A percentile compares a stretch with the other conserved stretches of the same genome.
phyloP scores from a whole-genome alignment of 345 rosid genomes.

The Aegle marmelos region DNA sequence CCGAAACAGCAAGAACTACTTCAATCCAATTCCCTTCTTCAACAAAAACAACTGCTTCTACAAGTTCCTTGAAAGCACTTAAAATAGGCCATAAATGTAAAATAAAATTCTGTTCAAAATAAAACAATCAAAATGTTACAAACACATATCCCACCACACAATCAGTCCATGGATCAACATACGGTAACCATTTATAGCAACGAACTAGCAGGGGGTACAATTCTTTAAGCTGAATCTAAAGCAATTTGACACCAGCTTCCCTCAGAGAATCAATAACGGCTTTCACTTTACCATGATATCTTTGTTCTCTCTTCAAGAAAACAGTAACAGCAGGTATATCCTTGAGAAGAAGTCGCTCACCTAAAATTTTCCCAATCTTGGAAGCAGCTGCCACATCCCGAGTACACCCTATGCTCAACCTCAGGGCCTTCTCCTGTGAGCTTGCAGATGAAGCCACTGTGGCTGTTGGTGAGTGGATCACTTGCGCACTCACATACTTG shows the following conservation, averaged over 20 bases:
- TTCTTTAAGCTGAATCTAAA: conserved; percentile 23
- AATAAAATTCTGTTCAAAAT: not conserved
- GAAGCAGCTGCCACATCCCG: conserved; percentile 90
- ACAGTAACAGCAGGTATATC: conserved; percentile 71
- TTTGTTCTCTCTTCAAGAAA: conserved; percentile 66
- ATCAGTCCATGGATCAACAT: not conserved
- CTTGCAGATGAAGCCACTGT: conserved; percentile 77
- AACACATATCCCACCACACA: not conserved
- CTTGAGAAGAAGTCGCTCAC: conserved; percentile 63
- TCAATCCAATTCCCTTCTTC: not conserved
- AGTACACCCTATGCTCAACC: conserved; percentile 54
- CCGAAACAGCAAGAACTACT: not conserved
- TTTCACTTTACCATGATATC: conserved; percentile 85
- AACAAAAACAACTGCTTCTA: not conserved
- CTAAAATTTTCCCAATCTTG: conserved; percentile 74
- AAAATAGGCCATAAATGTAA: not conserved
- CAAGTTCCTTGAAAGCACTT: not conserved
- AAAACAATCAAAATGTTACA: not conserved
- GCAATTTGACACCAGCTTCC: conserved; percentile 63
- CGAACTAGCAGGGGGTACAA: not conserved
- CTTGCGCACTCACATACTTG: conserved; percentile 74
- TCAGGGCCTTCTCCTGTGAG: conserved; percentile 75
- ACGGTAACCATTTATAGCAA: not conserved
- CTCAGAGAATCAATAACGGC: conserved; percentile 76
- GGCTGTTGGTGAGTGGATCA: conserved; percentile 76